Conservation (phyloP, 129 eudicot species). For the Silybum marianum region DNA sequence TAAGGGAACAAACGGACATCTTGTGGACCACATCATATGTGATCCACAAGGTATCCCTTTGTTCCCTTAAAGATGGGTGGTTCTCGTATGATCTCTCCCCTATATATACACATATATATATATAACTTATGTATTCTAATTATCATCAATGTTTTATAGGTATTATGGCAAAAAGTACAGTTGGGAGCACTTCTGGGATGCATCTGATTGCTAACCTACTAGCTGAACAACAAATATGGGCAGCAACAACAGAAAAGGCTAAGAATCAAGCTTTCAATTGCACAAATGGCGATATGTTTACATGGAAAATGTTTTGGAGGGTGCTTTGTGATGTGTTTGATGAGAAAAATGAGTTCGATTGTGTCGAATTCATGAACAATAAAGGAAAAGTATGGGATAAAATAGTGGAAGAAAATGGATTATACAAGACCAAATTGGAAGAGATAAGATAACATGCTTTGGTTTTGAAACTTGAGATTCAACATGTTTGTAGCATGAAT, state of each 20-base stretch:
- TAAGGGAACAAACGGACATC: too few species aligned
- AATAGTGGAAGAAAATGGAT: conserved; percentile 27
- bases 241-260: conserved; percentile 25
- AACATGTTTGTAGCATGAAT: conserved; percentile 40
- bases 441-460: conserved; percentile 31
- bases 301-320: conserved; percentile 39
- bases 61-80: too few species aligned
- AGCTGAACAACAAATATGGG: conserved; percentile 44
- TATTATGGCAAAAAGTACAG: conserved; percentile 20
- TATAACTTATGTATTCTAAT: not conserved
- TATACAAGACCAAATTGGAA: conserved; percentile 24
- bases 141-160: not conserved
- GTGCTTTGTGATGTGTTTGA: conserved; percentile 25
- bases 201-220: conserved; percentile 30
- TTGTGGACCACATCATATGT: too few species aligned
- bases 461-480: conserved; percentile 10
- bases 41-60: too few species aligned
- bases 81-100: too few species aligned
- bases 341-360: conserved; percentile 13
- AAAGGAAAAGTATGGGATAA: conserved; percentile 29
- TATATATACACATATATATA: too few species aligned
- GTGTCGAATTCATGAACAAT: conserved; percentile 16
- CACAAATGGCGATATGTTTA: conserved; percentile 40
- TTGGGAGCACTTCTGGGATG: conserved; percentile 42
- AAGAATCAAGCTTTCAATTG: conserved; percentile 43